A percentile compares a stretch with the other conserved stretches of the same genome.
Evolutionary conservation across 228 moss, liverwort and hornwort genomes (phyloP).

Genomic region (Sphagnum fallax): DNA sequence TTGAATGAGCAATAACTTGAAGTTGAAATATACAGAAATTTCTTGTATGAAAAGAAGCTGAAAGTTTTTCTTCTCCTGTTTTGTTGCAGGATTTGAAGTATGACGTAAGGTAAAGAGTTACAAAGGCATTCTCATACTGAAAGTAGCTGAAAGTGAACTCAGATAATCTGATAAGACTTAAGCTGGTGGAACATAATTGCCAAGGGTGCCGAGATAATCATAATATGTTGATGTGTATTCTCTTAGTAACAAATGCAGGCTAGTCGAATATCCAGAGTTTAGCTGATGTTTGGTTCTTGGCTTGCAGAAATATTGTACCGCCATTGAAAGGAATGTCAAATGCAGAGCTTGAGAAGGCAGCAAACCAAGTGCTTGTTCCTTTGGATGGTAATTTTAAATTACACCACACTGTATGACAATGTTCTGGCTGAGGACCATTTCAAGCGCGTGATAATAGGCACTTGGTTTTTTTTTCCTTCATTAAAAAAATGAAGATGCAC

Average conservation of each 20-base stretch:
- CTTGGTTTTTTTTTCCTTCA: background rate
- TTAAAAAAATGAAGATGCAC: background rate
- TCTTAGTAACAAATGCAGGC: no score
- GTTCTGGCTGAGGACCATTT: background rate
- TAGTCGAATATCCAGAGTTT: no score
- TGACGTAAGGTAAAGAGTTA: slow-evolving; percentile 45
- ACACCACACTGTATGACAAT: background rate
- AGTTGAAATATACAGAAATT: no score
- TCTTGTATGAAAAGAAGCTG: no score
- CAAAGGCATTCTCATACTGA: background rate
- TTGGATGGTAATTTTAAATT: slow-evolving; percentile 53
- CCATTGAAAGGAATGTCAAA: slow-evolving; percentile 74
- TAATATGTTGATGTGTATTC: no score
- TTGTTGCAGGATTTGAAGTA: slow-evolving; percentile 69
- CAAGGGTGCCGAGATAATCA: no score
- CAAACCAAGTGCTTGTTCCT: slow-evolving; percentile 66
- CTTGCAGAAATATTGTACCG: slow-evolving; percentile 58
- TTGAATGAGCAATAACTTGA: no score
- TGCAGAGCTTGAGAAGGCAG: slow-evolving; percentile 50
- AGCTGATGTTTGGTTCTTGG: background rate
- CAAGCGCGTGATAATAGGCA: background rate
- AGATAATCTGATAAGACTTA: background rate
- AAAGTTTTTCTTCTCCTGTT: background rate
- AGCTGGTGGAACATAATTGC: no score
- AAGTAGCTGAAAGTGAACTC: background rate